phyloP scores from a whole-genome alignment of 306 rosid species.

The Casuarina glauca region DNA sequence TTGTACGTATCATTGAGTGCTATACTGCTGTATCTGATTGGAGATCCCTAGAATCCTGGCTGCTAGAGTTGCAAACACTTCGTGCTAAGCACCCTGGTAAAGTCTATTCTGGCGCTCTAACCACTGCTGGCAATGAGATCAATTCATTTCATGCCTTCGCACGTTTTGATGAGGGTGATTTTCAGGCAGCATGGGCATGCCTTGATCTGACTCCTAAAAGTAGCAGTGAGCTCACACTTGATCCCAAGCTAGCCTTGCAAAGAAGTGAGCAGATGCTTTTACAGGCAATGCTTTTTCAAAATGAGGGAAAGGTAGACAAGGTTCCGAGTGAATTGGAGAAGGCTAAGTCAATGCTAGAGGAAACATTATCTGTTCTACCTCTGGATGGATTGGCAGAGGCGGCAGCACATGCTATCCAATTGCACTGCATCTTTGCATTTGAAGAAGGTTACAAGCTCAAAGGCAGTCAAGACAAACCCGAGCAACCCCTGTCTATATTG shows the following conservation, averaged over 20 bases:
- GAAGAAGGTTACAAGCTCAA: constrained; percentile 76
- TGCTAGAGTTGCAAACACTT: constrained; percentile 80
- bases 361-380: constrained; percentile 69
- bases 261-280: constrained; percentile 99
- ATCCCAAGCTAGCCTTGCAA: constrained; percentile 89
- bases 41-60: constrained; percentile 93
- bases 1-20: constrained; percentile 86
- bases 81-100: constrained; percentile 91
- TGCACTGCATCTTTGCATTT: constrained; percentile 74
- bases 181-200: constrained; percentile 82
- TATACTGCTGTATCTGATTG: constrained; percentile 89
- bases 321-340: constrained; percentile 65
- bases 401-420: constrained; percentile 68
- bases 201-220: constrained; percentile 97
- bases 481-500: constrained; percentile 49
- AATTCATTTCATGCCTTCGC: constrained; percentile 95
- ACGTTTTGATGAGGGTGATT: constrained; percentile 86
- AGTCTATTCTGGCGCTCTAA: constrained; percentile 87
- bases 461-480: constrained; percentile 47
- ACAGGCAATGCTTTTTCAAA: constrained; percentile 78
- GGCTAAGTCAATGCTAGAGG: constrained; percentile 92
- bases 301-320: constrained; percentile 66
- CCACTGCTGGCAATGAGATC: constrained; percentile 89
- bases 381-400: constrained; percentile 93
- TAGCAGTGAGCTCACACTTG: constrained; percentile 89